Base-by-base conservation (phyloP, 345 rosid genomes). In the Acer saccharum region DNA sequence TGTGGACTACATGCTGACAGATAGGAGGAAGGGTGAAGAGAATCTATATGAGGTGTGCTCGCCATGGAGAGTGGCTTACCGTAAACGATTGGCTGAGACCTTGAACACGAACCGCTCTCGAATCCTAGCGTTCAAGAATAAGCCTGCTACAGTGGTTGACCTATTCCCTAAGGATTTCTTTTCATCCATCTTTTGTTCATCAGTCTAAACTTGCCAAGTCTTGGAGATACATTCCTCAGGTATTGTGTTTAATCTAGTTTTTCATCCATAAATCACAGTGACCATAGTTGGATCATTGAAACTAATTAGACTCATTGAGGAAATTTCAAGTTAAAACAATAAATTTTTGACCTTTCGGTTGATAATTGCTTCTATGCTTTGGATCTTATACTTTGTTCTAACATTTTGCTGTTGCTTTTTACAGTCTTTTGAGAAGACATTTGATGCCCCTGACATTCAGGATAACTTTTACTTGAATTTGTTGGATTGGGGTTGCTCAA, bases 401-500 rank as follows among this genome's bases (percentile, higher is more conserved):
- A 66, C n/a, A 10, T 27, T 46, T 11, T 73, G 58, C 55, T 17
- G 2, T 54, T 61, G 44, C 62, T 69, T 43, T 57, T 3, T 69
- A n/a, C 75, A 85, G 88, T 72, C 62, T 75, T 68, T 83, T 23
- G 76, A 82, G 79, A 76, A 79, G 72, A 85, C 84, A 76, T 39
- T 86, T 63, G 88, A 86, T 83, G 86, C 86, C 9, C 84, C 83
- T 3, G 78, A 83, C 35, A 50, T 86, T 18, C 52, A 74, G 17
- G 86, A 83, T 67, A 83, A 86, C 41, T 86, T 81, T 66, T 81
- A 79, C 84, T 61, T 83, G 69, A 79, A 86, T 75, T 81, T 86
- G 62, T 69, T 86, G 7, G 85, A 79, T 35, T 86, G 87, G 84
- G 84, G 89, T 10, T 68, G 77, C 65, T 66, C 67, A 66, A 86